A percentile compares a stretch with the other conserved stretches of the same genome.
Conservation (phyloP, 2,329 filamentous ascomycete species). For the Penicillium sp. region DNA sequence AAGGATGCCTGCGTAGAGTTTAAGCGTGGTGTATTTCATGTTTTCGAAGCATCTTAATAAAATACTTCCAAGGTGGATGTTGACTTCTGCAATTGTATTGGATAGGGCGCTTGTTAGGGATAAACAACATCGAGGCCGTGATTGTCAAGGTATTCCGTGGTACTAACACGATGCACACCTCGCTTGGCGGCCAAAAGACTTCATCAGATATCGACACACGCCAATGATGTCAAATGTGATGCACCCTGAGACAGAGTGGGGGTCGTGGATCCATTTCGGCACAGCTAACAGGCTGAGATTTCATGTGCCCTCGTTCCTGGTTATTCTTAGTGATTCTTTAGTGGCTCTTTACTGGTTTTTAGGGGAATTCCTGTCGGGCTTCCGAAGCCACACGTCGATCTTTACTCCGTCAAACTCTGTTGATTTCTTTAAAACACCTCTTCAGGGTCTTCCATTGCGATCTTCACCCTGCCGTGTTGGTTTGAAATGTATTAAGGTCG, state of each 20-base stretch:
- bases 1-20: not conserved
- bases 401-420: not conserved
- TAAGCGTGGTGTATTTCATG: not conserved
- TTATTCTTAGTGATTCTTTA: not conserved
- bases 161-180: no score
- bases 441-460: not conserved
- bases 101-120: no score
- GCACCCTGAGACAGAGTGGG: conserved; percentile 8
- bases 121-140: no score
- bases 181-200: no score
- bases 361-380: not conserved
- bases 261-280: not conserved
- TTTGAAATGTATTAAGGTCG: not conserved
- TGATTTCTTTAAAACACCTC: not conserved
- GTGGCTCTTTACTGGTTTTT: not conserved
- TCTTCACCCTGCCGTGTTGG: conserved; percentile 1
- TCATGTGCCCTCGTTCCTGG: not conserved
- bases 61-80: no score
- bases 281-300: conserved; percentile 1
- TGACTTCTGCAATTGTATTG: no score
- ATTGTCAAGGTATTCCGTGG: no score
- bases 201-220: not conserved
- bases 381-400: conserved; percentile 4
- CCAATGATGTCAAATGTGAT: conserved; percentile 3
- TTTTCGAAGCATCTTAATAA: no score